Evolutionary conservation across 2,329 filamentous ascomycete species (phyloP).

Genomic region (Ilyonectria mors-panacis): DNA sequence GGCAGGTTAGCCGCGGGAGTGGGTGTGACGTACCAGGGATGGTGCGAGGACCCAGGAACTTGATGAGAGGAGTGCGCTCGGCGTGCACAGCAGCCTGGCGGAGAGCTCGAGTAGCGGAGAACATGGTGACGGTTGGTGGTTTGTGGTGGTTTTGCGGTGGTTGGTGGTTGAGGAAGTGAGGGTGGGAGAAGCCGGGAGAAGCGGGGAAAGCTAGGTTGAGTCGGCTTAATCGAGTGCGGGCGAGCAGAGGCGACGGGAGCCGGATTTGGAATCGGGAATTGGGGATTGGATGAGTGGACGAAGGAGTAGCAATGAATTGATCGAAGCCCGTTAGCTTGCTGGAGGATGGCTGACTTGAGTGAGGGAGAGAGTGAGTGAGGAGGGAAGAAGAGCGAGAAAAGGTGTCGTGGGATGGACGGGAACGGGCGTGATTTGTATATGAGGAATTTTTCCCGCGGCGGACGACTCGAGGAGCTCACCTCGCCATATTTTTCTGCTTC

Average conservation of each 20-base stretch:
- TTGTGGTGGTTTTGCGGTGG: conserved; percentile 23
- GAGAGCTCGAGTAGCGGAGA: conserved; percentile 68
- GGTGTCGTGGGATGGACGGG: conserved; percentile 28
- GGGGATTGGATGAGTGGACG: conserved; percentile 28
- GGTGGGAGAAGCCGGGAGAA: conserved; percentile 31
- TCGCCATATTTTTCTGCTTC: conserved; percentile 13
- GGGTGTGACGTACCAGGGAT: conserved; percentile 66
- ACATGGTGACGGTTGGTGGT: conserved; percentile 59
- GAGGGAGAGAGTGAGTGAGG: conserved; percentile 6
- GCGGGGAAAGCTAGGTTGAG: conserved; percentile 16
- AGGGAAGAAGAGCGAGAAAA: conserved; percentile 15
- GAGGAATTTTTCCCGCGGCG: conserved; percentile 44
- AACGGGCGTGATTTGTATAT: conserved; percentile 44
- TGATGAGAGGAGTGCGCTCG: conserved; percentile 74
- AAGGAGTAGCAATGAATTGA: not conserved
- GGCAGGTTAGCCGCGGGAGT: conserved; percentile 4
- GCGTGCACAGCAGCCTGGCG: conserved; percentile 72
- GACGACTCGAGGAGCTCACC: conserved; percentile 17
- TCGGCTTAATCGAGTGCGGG: conserved; percentile 27
- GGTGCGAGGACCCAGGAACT: conserved; percentile 73
- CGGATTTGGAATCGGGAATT: conserved; percentile 14
- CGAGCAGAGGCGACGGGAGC: conserved; percentile 4
- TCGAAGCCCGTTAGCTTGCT: not conserved
- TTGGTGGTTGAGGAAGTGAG: conserved; percentile 22
- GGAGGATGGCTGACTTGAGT: not conserved